Evolutionary conservation across 1,284 basidiomycete species (phyloP).

Genomic region (Ganoderma sinense): DNA sequence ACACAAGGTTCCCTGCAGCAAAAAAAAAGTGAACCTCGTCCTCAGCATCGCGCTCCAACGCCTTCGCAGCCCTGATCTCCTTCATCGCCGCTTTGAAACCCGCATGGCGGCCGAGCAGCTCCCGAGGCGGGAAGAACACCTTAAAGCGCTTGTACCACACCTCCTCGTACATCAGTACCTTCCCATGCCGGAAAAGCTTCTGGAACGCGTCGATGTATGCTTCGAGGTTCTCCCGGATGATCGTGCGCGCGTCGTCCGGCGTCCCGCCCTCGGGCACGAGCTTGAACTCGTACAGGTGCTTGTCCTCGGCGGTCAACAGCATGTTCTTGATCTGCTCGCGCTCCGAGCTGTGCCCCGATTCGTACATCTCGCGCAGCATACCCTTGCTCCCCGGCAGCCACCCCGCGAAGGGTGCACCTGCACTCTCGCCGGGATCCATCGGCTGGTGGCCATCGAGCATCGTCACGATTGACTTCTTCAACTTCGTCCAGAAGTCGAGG

Average conservation of each 20-base stretch:
- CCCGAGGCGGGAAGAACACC: constrained; percentile 16
- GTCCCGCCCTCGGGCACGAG: constrained; percentile 7
- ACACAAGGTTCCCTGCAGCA: neutral
- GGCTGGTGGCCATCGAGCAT: constrained; percentile 7
- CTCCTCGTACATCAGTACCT: constrained; percentile 10
- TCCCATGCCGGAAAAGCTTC: neutral
- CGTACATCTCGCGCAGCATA: constrained; percentile 2
- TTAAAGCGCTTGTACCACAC: constrained; percentile 17
- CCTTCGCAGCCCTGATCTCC: neutral
- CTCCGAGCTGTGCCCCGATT: neutral
- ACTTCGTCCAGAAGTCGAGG: constrained; percentile 20
- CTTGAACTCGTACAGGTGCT: constrained; percentile 7
- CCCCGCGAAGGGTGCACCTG: neutral
- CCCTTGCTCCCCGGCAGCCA: neutral
- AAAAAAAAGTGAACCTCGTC: neutral
- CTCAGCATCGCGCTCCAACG: neutral
- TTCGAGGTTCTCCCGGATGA: neutral
- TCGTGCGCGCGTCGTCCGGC: neutral
- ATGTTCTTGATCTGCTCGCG: constrained; percentile 11
- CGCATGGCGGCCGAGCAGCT: constrained; percentile 12
- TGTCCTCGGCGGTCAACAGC: constrained; percentile 5
- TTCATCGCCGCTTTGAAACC: constrained; percentile 13
- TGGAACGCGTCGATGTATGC: neutral
- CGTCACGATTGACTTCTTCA: constrained; percentile 9
- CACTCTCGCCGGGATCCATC: neutral